Percentiles rank a stretch among this genome's conserved stretches.
These are phyloP conservation scores for Dalbergia cochinchinensis DNA, from an alignment of 306 rosid species.

Conservation along the genomic window DNA sequence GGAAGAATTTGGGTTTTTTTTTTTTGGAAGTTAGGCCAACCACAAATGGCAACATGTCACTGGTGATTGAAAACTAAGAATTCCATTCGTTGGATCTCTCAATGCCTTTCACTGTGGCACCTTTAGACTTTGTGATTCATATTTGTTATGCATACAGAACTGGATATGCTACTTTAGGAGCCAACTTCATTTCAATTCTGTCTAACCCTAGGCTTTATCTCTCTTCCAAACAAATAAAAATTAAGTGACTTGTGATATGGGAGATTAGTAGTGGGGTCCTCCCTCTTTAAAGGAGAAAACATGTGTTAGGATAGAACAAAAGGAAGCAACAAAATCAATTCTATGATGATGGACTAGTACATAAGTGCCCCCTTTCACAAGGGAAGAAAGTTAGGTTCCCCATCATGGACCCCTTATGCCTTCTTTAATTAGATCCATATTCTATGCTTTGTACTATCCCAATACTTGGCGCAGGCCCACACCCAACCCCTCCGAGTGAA, in stretches of 20 bases:
- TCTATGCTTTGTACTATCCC: conserved; percentile 68
- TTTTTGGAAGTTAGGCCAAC: conserved; percentile 45
- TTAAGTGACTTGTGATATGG: conserved; percentile 54
- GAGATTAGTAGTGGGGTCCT: conserved; percentile 55
- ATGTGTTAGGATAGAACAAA: conserved; percentile 60
- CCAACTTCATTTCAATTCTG: conserved; percentile 51
- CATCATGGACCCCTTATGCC: conserved; percentile 66
- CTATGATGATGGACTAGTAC: conserved; percentile 63
- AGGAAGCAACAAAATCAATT: conserved; percentile 78
- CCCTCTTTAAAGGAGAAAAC: conserved; percentile 49
- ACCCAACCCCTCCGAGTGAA: conserved; percentile 53
- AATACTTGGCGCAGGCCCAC: conserved; percentile 46
- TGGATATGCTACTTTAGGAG: conserved; percentile 57
- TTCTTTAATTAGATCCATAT: conserved; percentile 65
- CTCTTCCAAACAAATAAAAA: not conserved
- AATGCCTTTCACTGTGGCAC: conserved; percentile 42
- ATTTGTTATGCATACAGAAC: conserved; percentile 44
- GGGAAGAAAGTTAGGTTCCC: conserved; percentile 75
- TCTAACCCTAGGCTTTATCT: conserved; percentile 52
- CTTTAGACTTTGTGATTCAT: conserved; percentile 61
- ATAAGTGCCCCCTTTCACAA: conserved; percentile 77
- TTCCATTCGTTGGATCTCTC: conserved; percentile 44
- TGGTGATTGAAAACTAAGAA: conserved; percentile 48
- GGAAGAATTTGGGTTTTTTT: conserved; percentile 17
- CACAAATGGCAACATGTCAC: conserved; percentile 49